phyloP scores from a whole-genome alignment of 768 basidiomycete species.

The Rhodotorula sphaerocarpa region DNA sequence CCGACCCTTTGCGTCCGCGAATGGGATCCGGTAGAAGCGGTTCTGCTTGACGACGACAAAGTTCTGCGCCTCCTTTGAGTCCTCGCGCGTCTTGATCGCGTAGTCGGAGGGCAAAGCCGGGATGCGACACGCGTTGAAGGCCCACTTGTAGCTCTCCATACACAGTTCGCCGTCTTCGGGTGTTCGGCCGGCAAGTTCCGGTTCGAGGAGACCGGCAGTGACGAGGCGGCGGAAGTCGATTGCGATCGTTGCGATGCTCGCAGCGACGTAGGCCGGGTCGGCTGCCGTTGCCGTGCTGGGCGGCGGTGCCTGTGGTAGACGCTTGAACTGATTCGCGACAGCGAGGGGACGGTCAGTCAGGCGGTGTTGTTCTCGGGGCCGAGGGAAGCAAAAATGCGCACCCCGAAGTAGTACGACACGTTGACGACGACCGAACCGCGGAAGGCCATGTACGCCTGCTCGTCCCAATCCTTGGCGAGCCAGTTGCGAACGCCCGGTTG shows the following conservation, averaged over 20 bases:
- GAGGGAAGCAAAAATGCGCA: conserved; percentile 42
- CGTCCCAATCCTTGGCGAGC: conserved; percentile 97
- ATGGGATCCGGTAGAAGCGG: conserved; percentile 72
- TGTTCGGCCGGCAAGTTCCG: conserved; percentile 54
- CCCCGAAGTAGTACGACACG: conserved; percentile 78
- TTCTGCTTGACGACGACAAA: conserved; percentile 83
- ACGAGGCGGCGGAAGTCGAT: conserved; percentile 71
- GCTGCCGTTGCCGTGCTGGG: not conserved
- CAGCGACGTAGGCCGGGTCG: conserved; percentile 62
- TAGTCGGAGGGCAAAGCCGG: conserved; percentile 76
- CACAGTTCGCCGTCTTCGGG: conserved; percentile 61
- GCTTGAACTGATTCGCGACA: conserved; percentile 47
- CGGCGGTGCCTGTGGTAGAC: conserved; percentile 19
- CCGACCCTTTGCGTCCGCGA: conserved; percentile 53
- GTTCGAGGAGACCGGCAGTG: conserved; percentile 57
- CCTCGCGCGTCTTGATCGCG: conserved; percentile 59
- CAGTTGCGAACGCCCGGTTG: conserved; percentile 54
- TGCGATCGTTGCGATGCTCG: conserved; percentile 72
- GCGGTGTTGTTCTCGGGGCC: too few species aligned
- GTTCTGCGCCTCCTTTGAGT: conserved; percentile 65
- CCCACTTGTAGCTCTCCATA: conserved; percentile 89
- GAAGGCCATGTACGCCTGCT: conserved; percentile 57
- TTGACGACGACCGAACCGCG: conserved; percentile 79
- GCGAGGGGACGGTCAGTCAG: conserved; percentile 47
- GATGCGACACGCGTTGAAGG: conserved; percentile 87